Conservation (phyloP, 495 filamentous ascomycete species). For the Neurospora sp. region DNA sequence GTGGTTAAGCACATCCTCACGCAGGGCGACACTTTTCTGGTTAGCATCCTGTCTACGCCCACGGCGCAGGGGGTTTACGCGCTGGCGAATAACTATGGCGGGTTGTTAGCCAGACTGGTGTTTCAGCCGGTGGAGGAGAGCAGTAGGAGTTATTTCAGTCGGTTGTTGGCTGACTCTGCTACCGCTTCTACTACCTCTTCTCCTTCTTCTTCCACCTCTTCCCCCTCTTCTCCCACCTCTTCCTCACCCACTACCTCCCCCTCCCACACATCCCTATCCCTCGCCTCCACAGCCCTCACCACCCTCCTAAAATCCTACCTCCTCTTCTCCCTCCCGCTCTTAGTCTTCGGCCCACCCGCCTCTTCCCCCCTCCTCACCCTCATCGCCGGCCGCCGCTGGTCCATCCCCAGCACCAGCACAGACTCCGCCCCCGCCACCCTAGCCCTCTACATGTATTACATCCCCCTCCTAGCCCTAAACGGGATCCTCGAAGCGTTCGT, state of each 20-base stretch:
- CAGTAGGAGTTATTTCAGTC: conserved; percentile 75
- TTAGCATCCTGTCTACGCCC: conserved; percentile 62
- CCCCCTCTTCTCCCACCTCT: neutral
- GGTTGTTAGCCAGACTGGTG: conserved; percentile 76
- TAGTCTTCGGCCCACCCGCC: conserved; percentile 59
- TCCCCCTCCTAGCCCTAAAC: conserved; percentile 86
- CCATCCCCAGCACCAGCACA: no score
- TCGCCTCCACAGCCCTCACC: conserved; percentile 30
- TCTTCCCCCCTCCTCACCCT: conserved; percentile 60
- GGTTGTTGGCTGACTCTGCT: conserved; percentile 41
- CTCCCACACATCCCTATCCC: conserved; percentile 22
- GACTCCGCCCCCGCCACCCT: conserved; percentile 44
- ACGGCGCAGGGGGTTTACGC: conserved; percentile 87
- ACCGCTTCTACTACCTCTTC: neutral
- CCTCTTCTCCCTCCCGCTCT: conserved; percentile 56
- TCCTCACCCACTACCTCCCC: neutral
- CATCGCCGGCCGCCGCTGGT: conserved; percentile 61
- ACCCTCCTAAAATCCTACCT: conserved; percentile 51
- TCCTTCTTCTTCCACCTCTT: neutral
- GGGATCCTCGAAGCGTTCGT: conserved; percentile 91
- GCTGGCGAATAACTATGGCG: conserved; percentile 88
- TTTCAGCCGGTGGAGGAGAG: conserved; percentile 95
- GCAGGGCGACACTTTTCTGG: conserved; percentile 83
- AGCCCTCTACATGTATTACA: conserved; percentile 77
- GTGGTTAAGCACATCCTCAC: conserved; percentile 85